These are phyloP conservation scores for Takashimella koratensis DNA, from an alignment of 1,284 basidiomycete genomes.

Conservation along the genomic window DNA sequence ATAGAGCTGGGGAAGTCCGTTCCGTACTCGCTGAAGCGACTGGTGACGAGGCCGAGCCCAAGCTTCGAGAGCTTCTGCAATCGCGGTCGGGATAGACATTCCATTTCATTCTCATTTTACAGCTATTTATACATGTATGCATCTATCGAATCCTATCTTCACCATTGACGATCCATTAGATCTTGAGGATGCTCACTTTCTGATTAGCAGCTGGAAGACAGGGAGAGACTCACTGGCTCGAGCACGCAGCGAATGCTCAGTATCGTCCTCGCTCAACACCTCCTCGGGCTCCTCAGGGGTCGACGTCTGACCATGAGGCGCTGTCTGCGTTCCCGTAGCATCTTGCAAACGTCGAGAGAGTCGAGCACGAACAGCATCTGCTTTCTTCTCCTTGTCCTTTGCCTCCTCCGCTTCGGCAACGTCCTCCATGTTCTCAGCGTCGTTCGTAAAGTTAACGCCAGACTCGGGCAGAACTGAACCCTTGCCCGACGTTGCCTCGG, in stretches of 20 bases:
- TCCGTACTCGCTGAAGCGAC: not conserved
- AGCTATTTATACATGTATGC: constrained; percentile 1
- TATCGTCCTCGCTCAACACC: constrained; percentile 10
- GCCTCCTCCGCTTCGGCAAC: constrained; percentile 45
- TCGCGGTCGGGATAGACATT: not conserved
- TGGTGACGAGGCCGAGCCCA: constrained; percentile 1
- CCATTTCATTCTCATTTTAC: not conserved
- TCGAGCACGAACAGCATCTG: constrained; percentile 17
- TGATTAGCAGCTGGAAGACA: not conserved
- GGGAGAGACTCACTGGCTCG: constrained; percentile 11
- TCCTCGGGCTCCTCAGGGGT: constrained; percentile 7
- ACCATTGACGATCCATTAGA: constrained; percentile 4
- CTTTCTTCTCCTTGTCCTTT: constrained; percentile 35
- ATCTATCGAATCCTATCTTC: not conserved
- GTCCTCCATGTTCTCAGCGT: constrained; percentile 43
- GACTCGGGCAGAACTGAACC: constrained; percentile 33
- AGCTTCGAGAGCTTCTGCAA: not conserved
- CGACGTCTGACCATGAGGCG: constrained; percentile 17
- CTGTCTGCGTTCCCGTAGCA: constrained; percentile 20
- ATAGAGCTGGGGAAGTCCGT: not conserved
- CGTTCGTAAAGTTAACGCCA: constrained; percentile 38
- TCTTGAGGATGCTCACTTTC: constrained; percentile 15
- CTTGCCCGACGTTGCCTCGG: constrained; percentile 43
- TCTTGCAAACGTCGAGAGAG: constrained; percentile 17
- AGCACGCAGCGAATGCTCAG: constrained; percentile 2